phyloP scores from a whole-genome alignment of 2,329 filamentous ascomycete species.

The Venturia pyrina region DNA sequence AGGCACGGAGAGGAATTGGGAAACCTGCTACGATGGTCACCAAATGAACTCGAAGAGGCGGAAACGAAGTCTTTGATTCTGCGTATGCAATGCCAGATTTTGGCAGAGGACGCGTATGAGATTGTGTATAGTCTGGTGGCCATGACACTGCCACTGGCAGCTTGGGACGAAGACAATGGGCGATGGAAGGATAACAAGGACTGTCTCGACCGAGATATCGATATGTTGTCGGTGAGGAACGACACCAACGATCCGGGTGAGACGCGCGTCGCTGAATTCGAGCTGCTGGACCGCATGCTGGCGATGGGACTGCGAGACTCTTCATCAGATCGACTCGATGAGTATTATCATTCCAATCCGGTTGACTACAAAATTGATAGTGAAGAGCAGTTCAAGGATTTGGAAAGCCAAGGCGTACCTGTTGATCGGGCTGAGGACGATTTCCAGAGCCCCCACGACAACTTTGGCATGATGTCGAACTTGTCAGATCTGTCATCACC shows the following conservation, averaged over 20 bases:
- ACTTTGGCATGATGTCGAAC: not conserved
- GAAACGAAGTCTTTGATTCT: not conserved
- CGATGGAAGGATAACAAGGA: not conserved
- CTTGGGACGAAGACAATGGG: not conserved
- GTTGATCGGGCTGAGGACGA: not conserved
- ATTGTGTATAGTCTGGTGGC: not conserved
- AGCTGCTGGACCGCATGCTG: not conserved
- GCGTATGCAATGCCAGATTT: not conserved
- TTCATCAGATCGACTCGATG: not conserved
- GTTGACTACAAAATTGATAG: too few species aligned
- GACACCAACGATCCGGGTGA: not conserved
- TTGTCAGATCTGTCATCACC: not conserved
- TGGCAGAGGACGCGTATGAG: not conserved
- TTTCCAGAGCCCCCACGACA: not conserved
- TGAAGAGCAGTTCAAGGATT: too few species aligned
- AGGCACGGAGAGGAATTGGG: not conserved
- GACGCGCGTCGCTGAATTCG: not conserved
- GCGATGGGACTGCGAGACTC: not conserved
- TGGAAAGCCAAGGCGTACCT: too few species aligned
- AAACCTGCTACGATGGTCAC: not conserved
- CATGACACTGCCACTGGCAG: not conserved
- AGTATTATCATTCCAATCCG: not conserved
- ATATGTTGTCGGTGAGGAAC: not conserved
- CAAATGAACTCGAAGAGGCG: not conserved
- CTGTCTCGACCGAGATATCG: not conserved